Percentiles rank a stretch among this genome's conserved stretches.
These are phyloP conservation scores for Pseudoscleropodium purum DNA, from an alignment of 225 moss, liverwort and hornwort species.

Conservation along the genomic window DNA sequence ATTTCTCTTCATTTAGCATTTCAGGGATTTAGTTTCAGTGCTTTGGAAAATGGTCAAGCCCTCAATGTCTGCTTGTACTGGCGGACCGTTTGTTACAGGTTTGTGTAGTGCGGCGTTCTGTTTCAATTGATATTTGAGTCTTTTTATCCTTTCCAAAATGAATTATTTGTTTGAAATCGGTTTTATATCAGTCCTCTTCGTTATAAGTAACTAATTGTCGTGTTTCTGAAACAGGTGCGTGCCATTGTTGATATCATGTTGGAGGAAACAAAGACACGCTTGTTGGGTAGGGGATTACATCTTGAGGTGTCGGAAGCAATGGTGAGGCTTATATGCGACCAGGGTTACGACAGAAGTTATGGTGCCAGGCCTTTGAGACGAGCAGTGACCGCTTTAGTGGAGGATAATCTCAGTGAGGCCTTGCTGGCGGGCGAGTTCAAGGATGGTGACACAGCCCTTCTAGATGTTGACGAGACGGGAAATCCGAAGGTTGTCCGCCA, in stretches of 20 bases:
- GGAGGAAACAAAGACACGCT: slow-evolving; percentile 74
- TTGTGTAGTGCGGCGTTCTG: not conserved
- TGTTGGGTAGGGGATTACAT: slow-evolving; percentile 59
- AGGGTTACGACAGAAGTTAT: slow-evolving; percentile 86
- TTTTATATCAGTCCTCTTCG: not conserved
- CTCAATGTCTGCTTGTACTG: not conserved
- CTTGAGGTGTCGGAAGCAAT: slow-evolving; percentile 86
- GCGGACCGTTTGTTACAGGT: not conserved
- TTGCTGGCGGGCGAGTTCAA: slow-evolving; percentile 68
- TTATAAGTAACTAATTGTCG: not conserved
- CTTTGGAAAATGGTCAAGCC: not conserved
- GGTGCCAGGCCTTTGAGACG: slow-evolving; percentile 88
- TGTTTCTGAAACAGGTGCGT: slow-evolving; percentile 48
- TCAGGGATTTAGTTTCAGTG: not conserved
- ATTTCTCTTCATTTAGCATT: not conserved
- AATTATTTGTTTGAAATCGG: not conserved
- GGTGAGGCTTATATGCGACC: slow-evolving; percentile 84
- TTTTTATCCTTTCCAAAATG: not conserved
- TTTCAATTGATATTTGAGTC: not conserved
- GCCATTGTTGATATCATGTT: slow-evolving; percentile 92
- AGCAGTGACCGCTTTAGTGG: slow-evolving; percentile 72
- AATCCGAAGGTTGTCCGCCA: slow-evolving; percentile 72
- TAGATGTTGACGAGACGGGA: slow-evolving; percentile 83
- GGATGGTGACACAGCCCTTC: slow-evolving; percentile 80
- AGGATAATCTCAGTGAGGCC: slow-evolving; percentile 85